Percentiles rank a stretch among this genome's conserved stretches.
Conservation (phyloP, 2,329 filamentous ascomycete genomes). For the Blastomyces gilchristii region DNA sequence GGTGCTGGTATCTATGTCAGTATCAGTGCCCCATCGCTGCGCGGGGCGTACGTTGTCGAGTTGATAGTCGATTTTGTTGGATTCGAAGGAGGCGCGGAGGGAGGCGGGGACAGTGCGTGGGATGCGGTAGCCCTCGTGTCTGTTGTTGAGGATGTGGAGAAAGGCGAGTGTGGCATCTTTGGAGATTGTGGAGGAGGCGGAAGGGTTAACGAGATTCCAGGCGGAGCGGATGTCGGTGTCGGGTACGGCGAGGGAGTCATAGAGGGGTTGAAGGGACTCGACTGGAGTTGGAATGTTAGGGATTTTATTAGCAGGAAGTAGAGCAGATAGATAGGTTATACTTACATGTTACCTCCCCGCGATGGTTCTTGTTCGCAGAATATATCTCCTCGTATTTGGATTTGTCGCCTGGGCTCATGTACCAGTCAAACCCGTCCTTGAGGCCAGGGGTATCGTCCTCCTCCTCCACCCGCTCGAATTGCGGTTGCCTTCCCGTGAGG, state of each 20-base stretch:
- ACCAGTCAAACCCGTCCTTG: conserved; percentile 98
- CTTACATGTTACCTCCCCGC: conserved; percentile 72
- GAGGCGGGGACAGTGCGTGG: conserved; percentile 83
- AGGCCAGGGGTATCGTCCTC: conserved; percentile 71
- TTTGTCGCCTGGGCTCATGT: conserved; percentile 89
- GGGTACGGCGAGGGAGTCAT: conserved; percentile 57
- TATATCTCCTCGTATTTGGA: conserved; percentile 96
- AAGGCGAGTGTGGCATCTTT: conserved; percentile 94
- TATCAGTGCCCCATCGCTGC: conserved; percentile 63
- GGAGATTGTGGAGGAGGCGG: conserved; percentile 68
- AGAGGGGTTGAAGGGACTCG: conserved; percentile 67
- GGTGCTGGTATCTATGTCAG: conserved; percentile 63
- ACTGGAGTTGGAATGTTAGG: conserved; percentile 42
- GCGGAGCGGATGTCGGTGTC: conserved; percentile 77
- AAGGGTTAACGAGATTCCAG: conserved; percentile 96
- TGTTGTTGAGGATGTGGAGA: conserved; percentile 90
- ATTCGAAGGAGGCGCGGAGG: conserved; percentile 84
- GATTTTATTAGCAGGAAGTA: not conserved
- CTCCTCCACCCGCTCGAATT: conserved; percentile 74
- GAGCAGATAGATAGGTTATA: conserved; percentile 14
- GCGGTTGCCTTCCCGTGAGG: conserved; percentile 64
- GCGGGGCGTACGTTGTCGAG: conserved; percentile 63
- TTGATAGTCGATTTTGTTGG: conserved; percentile 94
- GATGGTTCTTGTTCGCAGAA: conserved; percentile 75
- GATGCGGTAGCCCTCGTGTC: conserved; percentile 90